Conservation (phyloP, 164 flowering plant species). For the Hamamelis virginiana region DNA sequence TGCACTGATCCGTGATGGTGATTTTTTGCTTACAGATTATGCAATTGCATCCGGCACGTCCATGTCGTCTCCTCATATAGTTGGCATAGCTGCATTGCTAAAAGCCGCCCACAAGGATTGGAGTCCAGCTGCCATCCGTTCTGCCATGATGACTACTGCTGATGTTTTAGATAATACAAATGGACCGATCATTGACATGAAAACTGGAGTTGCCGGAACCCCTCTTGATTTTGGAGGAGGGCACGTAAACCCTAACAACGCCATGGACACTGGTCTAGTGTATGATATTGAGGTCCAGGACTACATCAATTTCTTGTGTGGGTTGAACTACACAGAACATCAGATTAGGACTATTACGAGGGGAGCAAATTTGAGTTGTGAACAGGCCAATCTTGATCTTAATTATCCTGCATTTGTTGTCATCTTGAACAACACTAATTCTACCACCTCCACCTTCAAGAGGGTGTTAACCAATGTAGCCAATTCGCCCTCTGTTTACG, state of each 20-base stretch:
- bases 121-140: conserved; percentile 40
- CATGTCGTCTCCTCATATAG: conserved; percentile 35
- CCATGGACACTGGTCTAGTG: conserved; percentile 46
- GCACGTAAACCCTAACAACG: conserved; percentile 38
- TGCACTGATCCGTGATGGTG: conserved; percentile 8
- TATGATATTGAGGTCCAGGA: conserved; percentile 29
- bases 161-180: conserved; percentile 18
- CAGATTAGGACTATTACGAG: conserved; percentile 28
- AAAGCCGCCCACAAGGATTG: conserved; percentile 36
- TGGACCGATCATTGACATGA: conserved; percentile 17
- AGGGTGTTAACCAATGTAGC: conserved; percentile 32
- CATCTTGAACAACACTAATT: conserved; percentile 20
- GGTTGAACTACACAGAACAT: conserved; percentile 25
- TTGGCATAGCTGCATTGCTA: conserved; percentile 37
- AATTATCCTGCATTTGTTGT: conserved; percentile 35
- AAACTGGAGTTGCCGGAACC: conserved; percentile 16
- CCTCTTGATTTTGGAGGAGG: conserved; percentile 44
- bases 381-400: conserved; percentile 23
- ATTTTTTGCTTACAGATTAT: conserved; percentile 27
- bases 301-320: conserved; percentile 35
- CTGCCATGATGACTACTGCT: conserved; percentile 50
- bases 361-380: conserved; percentile 21
- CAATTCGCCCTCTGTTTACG: conserved; percentile 11
- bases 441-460: conserved; percentile 19
- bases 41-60: conserved; percentile 37